Conservation (phyloP, 208 protist genomes). For the Leishmania martiniquensis region DNA sequence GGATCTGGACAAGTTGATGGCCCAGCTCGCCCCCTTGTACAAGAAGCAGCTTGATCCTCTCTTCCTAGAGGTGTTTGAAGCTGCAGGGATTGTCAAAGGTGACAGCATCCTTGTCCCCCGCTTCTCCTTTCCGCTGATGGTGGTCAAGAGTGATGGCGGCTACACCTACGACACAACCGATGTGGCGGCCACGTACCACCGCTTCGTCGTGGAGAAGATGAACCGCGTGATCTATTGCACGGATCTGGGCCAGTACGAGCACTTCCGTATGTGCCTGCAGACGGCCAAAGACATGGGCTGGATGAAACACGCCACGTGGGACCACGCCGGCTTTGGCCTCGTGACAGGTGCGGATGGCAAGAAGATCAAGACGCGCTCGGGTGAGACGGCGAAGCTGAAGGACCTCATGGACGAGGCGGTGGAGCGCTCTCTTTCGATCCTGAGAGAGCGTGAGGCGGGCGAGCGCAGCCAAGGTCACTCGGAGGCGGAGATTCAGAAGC, state of each 20-base stretch:
- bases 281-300: conserved; percentile 90
- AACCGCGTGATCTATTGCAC: conserved; percentile 95
- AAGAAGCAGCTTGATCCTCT: conserved; percentile 74
- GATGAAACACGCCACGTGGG: conserved; percentile 85
- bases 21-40: conserved; percentile 74
- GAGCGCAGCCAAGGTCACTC: conserved; percentile 82
- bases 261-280: conserved; percentile 94
- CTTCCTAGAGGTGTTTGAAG: conserved; percentile 79
- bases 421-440: conserved; percentile 78
- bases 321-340: conserved; percentile 95
- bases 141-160: conserved; percentile 96
- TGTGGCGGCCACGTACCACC: conserved; percentile 91
- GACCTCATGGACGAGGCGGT: conserved; percentile 96
- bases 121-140: conserved; percentile 95
- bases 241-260: conserved; percentile 95
- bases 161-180: conserved; percentile 97
- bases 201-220: conserved; percentile 86
- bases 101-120: conserved; percentile 82
- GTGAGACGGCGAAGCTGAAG: conserved; percentile 94
- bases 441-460: conserved; percentile 81
- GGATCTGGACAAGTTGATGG: conserved; percentile 86
- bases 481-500: conserved; percentile 79
- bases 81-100: conserved; percentile 63
- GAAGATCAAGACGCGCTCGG: conserved; percentile 97
- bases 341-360: conserved; percentile 93